Conservation (phyloP, 805 yeast species). For the Wickerhamomyces xylosicus region DNA sequence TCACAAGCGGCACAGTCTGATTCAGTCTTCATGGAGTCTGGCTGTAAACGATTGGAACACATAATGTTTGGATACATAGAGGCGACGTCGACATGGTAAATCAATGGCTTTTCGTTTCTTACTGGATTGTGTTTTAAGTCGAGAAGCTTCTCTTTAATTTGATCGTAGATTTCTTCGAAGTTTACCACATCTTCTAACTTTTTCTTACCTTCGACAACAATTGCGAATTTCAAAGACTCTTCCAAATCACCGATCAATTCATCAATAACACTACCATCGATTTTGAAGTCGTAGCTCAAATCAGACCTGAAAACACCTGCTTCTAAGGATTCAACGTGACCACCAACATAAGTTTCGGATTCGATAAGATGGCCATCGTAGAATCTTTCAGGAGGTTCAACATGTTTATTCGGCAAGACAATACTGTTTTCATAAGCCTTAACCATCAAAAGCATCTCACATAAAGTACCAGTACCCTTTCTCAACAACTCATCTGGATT, state of each 20-base stretch:
- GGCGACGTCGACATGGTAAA: conserved; percentile 97
- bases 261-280: conserved; percentile 78
- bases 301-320: conserved; percentile 97
- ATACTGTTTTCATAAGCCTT: conserved; percentile 80
- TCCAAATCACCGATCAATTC: conserved; percentile 67
- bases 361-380: conserved; percentile 91
- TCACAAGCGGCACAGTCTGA: conserved; percentile 97
- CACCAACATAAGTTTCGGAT: conserved; percentile 97
- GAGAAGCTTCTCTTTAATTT: conserved; percentile 43
- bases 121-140: conserved; percentile 52
- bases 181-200: conserved; percentile 71
- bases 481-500: conserved; percentile 94
- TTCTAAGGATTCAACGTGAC: conserved; percentile 94
- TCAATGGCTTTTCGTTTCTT: conserved; percentile 71
- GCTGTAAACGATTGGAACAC: conserved; percentile 95
- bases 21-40: conserved; percentile 93
- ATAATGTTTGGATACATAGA: conserved; percentile 99
- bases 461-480: conserved; percentile 96
- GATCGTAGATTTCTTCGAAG: conserved; percentile 60
- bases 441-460: conserved; percentile 96
- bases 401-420: conserved; percentile 84
- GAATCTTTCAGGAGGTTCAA: conserved; percentile 89
- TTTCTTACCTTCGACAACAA: conserved; percentile 70
- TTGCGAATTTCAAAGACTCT: conserved; percentile 69
- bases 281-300: conserved; percentile 57